A percentile compares a stretch with the other conserved stretches of the same genome.
These are phyloP conservation scores for Mycogone perniciosa DNA, from an alignment of 2,329 filamentous ascomycete genomes.

Conservation along the genomic window DNA sequence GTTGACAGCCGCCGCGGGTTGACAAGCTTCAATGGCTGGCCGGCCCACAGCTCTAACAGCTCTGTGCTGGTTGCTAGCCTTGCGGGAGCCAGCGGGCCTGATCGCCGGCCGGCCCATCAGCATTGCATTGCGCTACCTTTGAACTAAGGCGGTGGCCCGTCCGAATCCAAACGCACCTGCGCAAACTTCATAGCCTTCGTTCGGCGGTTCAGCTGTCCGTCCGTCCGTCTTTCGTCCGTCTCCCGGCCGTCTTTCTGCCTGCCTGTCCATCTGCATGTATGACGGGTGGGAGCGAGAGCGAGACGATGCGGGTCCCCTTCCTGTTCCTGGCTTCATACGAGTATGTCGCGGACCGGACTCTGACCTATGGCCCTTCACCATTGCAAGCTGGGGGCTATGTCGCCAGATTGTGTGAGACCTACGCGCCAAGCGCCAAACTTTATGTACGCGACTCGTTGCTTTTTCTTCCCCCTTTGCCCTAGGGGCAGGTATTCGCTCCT, in stretches of 20 bases:
- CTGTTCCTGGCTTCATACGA: too few species aligned
- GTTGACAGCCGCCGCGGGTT: too few species aligned
- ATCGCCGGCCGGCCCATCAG: neutral
- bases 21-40: too few species aligned
- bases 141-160: neutral
- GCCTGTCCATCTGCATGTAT: too few species aligned
- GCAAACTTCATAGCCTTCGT: neutral
- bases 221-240: too few species aligned
- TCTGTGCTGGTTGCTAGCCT: neutral
- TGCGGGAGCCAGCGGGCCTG: neutral
- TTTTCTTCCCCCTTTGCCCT: neutral
- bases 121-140: neutral
- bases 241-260: too few species aligned
- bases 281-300: too few species aligned
- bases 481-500: neutral
- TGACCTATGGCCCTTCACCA: constrained; percentile 1
- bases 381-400: neutral
- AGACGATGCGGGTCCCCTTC: too few species aligned
- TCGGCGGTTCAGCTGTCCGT: neutral
- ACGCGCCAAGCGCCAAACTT: constrained; percentile 7
- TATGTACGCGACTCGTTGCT: neutral
- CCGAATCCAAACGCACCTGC: neutral
- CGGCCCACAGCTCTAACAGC: too few species aligned
- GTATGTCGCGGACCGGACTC: neutral
- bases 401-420: constrained; percentile 3